Evolutionary conservation across 1,284 basidiomycete genomes (phyloP).

Genomic region (Ceratobasidium sp.): DNA sequence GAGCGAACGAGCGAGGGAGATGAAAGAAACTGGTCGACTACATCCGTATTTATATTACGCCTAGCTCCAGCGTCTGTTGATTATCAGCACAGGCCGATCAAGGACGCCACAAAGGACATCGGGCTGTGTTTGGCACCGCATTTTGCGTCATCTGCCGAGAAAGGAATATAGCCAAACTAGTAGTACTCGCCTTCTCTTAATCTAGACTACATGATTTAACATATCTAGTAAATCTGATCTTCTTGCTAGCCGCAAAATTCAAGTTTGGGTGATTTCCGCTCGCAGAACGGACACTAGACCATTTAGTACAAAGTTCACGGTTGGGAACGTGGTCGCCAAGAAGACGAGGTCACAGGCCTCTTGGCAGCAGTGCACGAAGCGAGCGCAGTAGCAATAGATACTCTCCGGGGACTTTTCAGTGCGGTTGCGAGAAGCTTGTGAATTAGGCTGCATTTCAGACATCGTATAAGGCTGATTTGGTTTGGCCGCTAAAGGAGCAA

Average conservation of each 20-base stretch:
- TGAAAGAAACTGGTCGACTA: background rate
- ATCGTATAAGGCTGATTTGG: too few species aligned
- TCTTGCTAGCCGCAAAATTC: too few species aligned
- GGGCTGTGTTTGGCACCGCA: conserved; percentile 7
- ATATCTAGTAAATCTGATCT: background rate
- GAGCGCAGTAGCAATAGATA: too few species aligned
- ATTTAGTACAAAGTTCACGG: too few species aligned
- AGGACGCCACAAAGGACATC: background rate
- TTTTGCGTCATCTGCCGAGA: background rate
- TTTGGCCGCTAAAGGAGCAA: too few species aligned
- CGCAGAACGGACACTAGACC: too few species aligned
- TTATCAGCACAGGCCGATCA: background rate
- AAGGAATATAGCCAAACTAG: background rate
- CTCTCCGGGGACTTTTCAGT: too few species aligned
- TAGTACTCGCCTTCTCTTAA: background rate
- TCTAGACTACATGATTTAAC: background rate
- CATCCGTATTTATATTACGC: background rate
- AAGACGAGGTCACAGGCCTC: background rate
- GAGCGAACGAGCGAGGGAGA: background rate
- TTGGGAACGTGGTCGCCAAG: background rate
- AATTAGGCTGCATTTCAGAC: background rate
- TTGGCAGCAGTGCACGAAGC: too few species aligned
- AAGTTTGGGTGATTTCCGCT: too few species aligned
- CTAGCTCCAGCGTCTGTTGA: background rate
- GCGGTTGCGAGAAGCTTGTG: background rate